Percentiles rank a stretch among this genome's conserved stretches.
Evolutionary conservation across 345 rosid species (phyloP).

Genomic region (Toxicodendron radicans): DNA sequence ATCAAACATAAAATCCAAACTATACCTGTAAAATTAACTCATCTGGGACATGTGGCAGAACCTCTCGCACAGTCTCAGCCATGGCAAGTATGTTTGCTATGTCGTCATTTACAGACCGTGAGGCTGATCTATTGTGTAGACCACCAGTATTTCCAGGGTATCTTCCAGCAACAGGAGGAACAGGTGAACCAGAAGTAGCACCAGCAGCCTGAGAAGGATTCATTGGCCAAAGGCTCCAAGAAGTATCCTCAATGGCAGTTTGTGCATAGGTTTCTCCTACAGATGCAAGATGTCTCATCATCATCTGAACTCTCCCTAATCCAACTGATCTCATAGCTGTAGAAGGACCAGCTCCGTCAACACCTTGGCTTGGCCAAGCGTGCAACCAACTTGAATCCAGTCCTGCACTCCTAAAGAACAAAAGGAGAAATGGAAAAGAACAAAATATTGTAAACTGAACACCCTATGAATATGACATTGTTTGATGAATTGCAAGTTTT

Average conservation of each 20-base stretch:
- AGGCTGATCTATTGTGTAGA: constrained; percentile 58
- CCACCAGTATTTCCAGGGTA: constrained; percentile 54
- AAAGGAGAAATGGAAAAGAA: constrained; percentile 18
- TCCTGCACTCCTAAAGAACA: constrained; percentile 64
- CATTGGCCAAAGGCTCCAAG: constrained; percentile 92
- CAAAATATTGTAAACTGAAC: neutral
- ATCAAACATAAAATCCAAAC: constrained; percentile 6
- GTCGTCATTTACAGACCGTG: constrained; percentile 52
- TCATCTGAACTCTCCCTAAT: constrained; percentile 88
- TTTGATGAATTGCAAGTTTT: neutral
- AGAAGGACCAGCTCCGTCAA: constrained; percentile 93
- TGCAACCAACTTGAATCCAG: constrained; percentile 78
- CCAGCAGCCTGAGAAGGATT: constrained; percentile 68
- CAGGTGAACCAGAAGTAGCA: constrained; percentile 59
- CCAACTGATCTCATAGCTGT: constrained; percentile 76
- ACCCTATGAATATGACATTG: neutral
- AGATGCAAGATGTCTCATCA: constrained; percentile 99
- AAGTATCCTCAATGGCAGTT: constrained; percentile 79
- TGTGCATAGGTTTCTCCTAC: constrained; percentile 94
- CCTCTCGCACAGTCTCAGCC: constrained; percentile 95
- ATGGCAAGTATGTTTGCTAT: constrained; percentile 78
- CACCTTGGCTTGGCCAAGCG: constrained; percentile 71
- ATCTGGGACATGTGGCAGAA: constrained; percentile 91
- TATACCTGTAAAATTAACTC: constrained; percentile 87
- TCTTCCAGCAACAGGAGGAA: constrained; percentile 51